Evolutionary conservation across 2,329 filamentous ascomycete species (phyloP), one percentile per base, ranked within the genome.

Genomic region (Laburnicola sp.): DNA sequence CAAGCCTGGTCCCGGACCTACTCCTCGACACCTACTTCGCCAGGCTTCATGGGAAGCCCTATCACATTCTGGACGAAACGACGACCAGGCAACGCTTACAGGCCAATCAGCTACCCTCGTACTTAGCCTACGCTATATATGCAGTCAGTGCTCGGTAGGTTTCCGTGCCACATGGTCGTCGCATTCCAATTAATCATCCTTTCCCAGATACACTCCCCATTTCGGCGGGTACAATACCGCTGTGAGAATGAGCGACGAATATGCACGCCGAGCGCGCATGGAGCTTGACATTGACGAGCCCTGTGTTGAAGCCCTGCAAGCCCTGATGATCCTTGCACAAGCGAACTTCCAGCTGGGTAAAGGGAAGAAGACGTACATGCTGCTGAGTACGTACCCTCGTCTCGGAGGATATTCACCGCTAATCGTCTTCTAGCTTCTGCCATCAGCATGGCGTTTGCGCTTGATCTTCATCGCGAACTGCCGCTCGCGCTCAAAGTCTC

Each of bases 221-320:
- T 82, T 76, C 48, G 81, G 81, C 56, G 86, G 85, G 4, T 85
- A 87, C 62, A 84, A 86, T 60, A 82, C 85, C 32, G 84, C 88
- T 3, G 79, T 87, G 1, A 81, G 82, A 48, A 76, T 86, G 37
- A 87, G 88, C 58, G 84, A 91, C 50, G 86, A 91, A 32, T 89
- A 89, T 68, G 86, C 88, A 9, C 73, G 79, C n/a, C 83, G 84
- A 51, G 82, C 91, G 7, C 82, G 90, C 49, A 76, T 77, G 25
- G 84, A 87, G 58, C 80, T 95, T 11, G 88, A 94, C 67, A 83
- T 86, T 6, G 91, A 95, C 63, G 88, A 93, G 59, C 89, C 90
- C 4, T 89, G 86, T 0, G 83, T 94, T 37, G 89, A 95, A 68
- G 82, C 83, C 30, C 73, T 95, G 6, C 89, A 95, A 69, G 82